These are phyloP conservation scores for Oenanthe javanica DNA, from an alignment of 140 eudicot genomes.

Conservation along the genomic window DNA sequence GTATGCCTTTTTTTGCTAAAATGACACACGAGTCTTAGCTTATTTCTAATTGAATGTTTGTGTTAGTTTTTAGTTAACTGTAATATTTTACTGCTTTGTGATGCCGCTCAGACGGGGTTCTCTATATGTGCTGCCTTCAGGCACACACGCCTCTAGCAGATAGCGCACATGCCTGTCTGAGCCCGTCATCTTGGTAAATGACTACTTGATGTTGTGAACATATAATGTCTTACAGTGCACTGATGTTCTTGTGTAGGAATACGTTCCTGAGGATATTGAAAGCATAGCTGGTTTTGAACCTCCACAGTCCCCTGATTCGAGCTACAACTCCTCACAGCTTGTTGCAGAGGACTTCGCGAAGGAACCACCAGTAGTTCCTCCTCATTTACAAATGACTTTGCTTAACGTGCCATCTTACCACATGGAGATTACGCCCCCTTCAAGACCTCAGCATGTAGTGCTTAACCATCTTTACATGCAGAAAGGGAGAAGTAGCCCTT, in stretches of 20 bases:
- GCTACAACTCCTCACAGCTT: slow-evolving; percentile 42
- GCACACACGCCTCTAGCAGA: neutral
- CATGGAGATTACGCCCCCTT: slow-evolving; percentile 49
- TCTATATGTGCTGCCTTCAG: neutral
- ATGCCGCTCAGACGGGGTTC: neutral
- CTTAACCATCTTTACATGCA: slow-evolving; percentile 69
- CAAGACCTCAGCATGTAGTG: slow-evolving; percentile 51
- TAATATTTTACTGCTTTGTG: neutral
- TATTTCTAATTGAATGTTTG: neutral
- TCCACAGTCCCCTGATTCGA: slow-evolving; percentile 88
- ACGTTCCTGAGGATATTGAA: slow-evolving; percentile 85
- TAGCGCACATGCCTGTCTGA: neutral
- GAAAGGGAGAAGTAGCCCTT: slow-evolving; percentile 39
- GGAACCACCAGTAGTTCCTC: slow-evolving; percentile 56
- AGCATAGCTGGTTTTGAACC: slow-evolving; percentile 97
- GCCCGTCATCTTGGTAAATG: neutral
- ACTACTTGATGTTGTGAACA: neutral
- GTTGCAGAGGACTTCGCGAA: slow-evolving; percentile 40
- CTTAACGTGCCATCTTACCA: slow-evolving; percentile 38
- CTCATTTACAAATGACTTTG: slow-evolving; percentile 42
- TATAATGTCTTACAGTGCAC: neutral
- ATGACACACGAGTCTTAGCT: neutral
- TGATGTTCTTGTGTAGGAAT: slow-evolving; percentile 47
- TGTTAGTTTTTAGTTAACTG: neutral
- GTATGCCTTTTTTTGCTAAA: neutral